Evolutionary conservation across 2,329 filamentous ascomycete species (phyloP).

Genomic region (Hymenoscyphus fraxineus): DNA sequence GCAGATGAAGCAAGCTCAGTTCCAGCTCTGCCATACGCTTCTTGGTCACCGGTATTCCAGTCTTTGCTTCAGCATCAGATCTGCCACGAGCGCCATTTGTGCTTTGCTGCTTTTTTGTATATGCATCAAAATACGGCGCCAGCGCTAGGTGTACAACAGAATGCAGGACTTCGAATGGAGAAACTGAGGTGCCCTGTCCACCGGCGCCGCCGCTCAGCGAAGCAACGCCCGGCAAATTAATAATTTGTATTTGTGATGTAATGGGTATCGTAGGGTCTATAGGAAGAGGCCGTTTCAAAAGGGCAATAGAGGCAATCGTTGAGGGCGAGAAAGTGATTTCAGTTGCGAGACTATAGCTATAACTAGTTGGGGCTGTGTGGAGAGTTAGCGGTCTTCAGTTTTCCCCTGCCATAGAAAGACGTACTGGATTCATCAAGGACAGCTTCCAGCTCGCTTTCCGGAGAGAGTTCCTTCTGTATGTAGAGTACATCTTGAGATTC

Average conservation of each 20-base stretch:
- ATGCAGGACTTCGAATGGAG: constrained; percentile 89
- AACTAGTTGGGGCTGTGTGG: constrained; percentile 46
- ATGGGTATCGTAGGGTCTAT: constrained; percentile 82
- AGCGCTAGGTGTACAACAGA: constrained; percentile 87
- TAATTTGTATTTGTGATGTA: constrained; percentile 84
- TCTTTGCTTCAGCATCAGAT: constrained; percentile 84
- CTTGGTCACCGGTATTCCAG: constrained; percentile 93
- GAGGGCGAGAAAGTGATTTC: constrained; percentile 76
- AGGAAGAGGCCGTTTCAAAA: constrained; percentile 84
- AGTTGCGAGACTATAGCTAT: constrained; percentile 74
- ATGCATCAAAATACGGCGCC: constrained; percentile 95
- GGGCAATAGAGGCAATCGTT: constrained; percentile 81
- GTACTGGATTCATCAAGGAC: constrained; percentile 37
- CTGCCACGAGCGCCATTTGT: constrained; percentile 64
- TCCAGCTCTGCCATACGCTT: constrained; percentile 95
- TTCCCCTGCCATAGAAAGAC: constrained; percentile 14
- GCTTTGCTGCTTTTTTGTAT: constrained; percentile 76
- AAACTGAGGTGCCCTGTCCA: constrained; percentile 67
- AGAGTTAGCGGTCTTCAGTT: constrained; percentile 28
- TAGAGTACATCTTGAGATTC: constrained; percentile 88
- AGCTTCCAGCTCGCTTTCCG: constrained; percentile 32
- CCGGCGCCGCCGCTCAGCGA: constrained; percentile 59
- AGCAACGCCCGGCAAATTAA: constrained; percentile 82
- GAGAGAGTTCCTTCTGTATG: constrained; percentile 75
- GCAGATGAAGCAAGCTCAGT: constrained; percentile 81